Evolutionary conservation across 257 asterid species (phyloP).

Genomic region (Solanum dulcamara): DNA sequence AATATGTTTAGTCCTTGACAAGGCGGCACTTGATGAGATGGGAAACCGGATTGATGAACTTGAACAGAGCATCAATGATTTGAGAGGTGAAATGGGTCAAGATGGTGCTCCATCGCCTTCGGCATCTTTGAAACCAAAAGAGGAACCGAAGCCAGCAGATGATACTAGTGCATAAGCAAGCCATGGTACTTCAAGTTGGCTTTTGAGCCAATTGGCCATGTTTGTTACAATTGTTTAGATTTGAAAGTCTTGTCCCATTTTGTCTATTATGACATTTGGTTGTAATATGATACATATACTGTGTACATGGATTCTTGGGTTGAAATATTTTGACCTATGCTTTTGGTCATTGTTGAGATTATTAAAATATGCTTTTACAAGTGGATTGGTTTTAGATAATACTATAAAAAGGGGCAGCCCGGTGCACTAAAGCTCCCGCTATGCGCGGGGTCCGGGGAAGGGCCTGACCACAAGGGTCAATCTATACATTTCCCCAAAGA

Average conservation of each 20-base stretch:
- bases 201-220: not conserved
- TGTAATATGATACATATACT: not conserved
- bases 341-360: not conserved
- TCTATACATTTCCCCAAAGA: not conserved
- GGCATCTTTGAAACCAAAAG: constrained; percentile 35
- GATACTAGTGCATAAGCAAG: constrained; percentile 25
- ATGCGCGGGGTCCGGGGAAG: no score
- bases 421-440: no score
- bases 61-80: constrained; percentile 88
- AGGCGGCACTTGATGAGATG: constrained; percentile 76
- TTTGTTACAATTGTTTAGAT: not conserved
- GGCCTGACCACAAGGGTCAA: no score
- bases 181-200: not conserved
- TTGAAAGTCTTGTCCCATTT: not conserved
- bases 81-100: constrained; percentile 80
- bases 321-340: not conserved
- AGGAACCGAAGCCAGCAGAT: constrained; percentile 39
- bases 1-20: constrained; percentile 30
- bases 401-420: no score
- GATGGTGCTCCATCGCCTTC: constrained; percentile 74
- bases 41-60: constrained; percentile 77
- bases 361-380: not conserved
- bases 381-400: not conserved
- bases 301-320: not conserved
- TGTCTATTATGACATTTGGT: not conserved